Base-by-base conservation (phyloP, 2,329 filamentous ascomycete species). In the Phaeosphaeriaceae sp. region DNA sequence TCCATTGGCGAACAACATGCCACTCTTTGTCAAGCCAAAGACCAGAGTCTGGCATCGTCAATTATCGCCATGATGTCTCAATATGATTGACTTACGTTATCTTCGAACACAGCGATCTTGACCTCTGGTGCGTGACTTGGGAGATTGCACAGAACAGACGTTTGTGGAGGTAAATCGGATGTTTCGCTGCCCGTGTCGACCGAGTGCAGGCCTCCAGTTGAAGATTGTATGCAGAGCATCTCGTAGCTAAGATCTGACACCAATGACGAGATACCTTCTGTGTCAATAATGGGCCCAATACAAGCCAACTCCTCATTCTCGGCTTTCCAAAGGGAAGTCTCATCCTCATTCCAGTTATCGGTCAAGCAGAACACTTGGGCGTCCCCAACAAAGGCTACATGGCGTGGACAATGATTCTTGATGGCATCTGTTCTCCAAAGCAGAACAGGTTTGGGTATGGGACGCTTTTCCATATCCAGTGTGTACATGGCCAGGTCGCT, bases 1-100 rank as follows among this genome's bases (percentile, higher is more conserved):
- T 2, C 89, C 88, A 72, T 94, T 91, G 43, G 90, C 92, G 73
- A 91, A 96, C 0, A 99, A 81, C 54, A 90, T 85, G 0, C 95
- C 95, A 55, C 88, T 90, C 49, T 87, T 85, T 3, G 93, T 91
- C 63, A 97, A 80, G 1, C 92, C 91, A 60, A 89, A 83, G 10
- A 83, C 74, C 42, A 86, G 72, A 48, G 75, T 65, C 83, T 85
- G 62, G 50, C 26, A 52, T 30, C 9, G 28, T 67, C 44, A 67
- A 58, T 28, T 49, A 72, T 56, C 73, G 64, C 58, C 7, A 44
- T 21, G 9, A 49, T 3, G 9, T 49, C 19, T 21, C 2, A 21
- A n/a, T n/a, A n/a, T n/a, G n/a, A n/a, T n/a, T n/a, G 6, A 53
- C 66, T 57, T 68, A 73, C 74, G 59, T 74, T 60, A 54, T 56